A percentile compares a stretch with the other conserved stretches of the same genome.
Conservation (phyloP, 2,329 filamentous ascomycete genomes). For the Phaeosphaeria sp. region DNA sequence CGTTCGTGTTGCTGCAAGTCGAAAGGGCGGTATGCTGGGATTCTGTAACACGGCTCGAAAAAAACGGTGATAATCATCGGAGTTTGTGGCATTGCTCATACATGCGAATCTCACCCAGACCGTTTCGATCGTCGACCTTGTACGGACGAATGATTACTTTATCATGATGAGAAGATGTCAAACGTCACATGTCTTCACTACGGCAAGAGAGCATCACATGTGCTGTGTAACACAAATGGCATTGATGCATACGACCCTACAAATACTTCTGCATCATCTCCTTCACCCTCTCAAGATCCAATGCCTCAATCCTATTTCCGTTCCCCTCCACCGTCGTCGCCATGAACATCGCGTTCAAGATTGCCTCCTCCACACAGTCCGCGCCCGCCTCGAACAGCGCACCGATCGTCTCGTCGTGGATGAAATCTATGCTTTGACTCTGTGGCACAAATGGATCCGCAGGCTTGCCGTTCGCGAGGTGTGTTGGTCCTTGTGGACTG, state of each 20-base stretch:
- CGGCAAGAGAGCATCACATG: too few relatives aligned
- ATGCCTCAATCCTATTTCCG: slow-evolving; percentile 51
- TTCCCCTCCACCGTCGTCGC: slow-evolving; percentile 66
- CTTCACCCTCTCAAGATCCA: slow-evolving; percentile 45
- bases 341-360: slow-evolving; percentile 69
- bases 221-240: too few relatives aligned
- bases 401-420: slow-evolving; percentile 68
- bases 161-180: neutral
- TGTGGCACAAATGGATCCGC: slow-evolving; percentile 47
- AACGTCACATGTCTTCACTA: neutral
- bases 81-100: neutral
- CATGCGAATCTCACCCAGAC: neutral
- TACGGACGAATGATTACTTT: neutral
- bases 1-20: neutral
- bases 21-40: neutral
- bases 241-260: slow-evolving; percentile 7
- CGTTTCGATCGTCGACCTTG: neutral
- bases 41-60: neutral
- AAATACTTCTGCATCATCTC: slow-evolving; percentile 46
- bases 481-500: slow-evolving; percentile 55
- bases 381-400: slow-evolving; percentile 67
- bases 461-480: slow-evolving; percentile 25
- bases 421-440: slow-evolving; percentile 56
- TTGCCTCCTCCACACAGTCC: slow-evolving; percentile 70
- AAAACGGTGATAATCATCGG: too few relatives aligned